Base-by-base conservation (phyloP, 2,329 filamentous ascomycete species). In the Colletotrichum horii region DNA sequence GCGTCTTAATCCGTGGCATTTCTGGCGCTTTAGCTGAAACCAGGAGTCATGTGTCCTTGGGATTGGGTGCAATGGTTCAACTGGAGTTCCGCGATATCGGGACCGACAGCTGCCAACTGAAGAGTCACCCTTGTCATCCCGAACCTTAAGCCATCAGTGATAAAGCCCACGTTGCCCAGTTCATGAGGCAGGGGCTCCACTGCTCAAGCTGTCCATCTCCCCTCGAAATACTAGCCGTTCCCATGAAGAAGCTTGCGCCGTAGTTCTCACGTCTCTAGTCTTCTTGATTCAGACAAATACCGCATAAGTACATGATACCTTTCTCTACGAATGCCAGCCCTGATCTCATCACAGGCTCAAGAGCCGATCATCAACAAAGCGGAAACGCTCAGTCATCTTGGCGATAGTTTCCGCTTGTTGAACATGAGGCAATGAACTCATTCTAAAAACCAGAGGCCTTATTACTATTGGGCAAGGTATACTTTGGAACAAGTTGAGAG, bases 31-130 rank as follows among this genome's bases (percentile, higher is more conserved):
- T 22, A 52, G 43, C 11, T 52, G 6, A 52, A 52, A 52, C 3
- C n/a, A 14, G 43, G 11, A 24, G 14, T 9, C 11, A 32, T 16
- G 38, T 22, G 43, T 52, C 24, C 43, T 52, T 52, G 43, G 43
- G 43, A 52, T 52, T 52, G 43, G n/a, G 43, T 52, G n/a, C 43
- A 52, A 52, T 52, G n/a, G 43, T 52, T 52, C 43, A 52, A 52
- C 43, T 52, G 43, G 43, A 52, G n/a, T 52, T 4, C 43, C 43
- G n/a, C 43, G n/a, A 52, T 24, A 52, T 52, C n/a, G 43, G 43
- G n/a, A 22, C 43, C 6, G 43, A 52, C n/a, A 52, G 43, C 43
- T 52, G 43, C 43, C 43, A 52, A 52, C 43, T 52, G 43, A 52
- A 52, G 43, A 52, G 43, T n/a, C n/a, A n/a, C 43, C 43, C 43